Conservation (phyloP, 2,329 filamentous ascomycete species). For the Xylariaceae sp. region DNA sequence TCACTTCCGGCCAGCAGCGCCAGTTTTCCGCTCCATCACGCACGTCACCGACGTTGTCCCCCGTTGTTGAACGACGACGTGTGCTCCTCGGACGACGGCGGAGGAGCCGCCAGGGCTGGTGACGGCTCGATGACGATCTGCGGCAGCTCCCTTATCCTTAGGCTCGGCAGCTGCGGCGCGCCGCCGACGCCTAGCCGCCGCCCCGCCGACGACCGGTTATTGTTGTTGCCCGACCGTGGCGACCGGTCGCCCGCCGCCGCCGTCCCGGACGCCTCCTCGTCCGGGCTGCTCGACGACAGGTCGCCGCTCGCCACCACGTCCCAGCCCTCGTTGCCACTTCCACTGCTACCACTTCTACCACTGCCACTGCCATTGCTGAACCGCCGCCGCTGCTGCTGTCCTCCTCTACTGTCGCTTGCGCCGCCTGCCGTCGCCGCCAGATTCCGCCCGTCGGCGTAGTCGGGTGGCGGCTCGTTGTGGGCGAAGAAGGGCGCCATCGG, state of each 20-base stretch:
- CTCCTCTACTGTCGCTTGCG: no score
- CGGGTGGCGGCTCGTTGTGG: conserved; percentile 42
- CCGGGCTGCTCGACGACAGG: conserved; percentile 7
- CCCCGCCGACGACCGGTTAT: conserved; percentile 19
- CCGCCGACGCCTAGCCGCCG: conserved; percentile 33
- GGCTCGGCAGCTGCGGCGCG: conserved; percentile 43
- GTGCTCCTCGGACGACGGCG: no score
- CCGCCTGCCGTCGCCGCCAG: no score
- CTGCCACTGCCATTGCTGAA: conserved; percentile 24
- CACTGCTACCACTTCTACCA: no score
- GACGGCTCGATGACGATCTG: conserved; percentile 54
- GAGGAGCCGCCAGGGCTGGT: no score
- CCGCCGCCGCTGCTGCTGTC: conserved; percentile 22
- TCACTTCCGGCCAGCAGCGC: no score
- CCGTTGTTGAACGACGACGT: no score
- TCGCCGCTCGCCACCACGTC: conserved; percentile 18
- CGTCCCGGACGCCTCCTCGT: conserved; percentile 15
- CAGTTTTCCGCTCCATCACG: no score
- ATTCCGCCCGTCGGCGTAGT: conserved; percentile 43
- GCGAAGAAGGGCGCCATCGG: conserved; percentile 29
- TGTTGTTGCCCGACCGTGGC: no score
- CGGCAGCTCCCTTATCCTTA: conserved; percentile 42
- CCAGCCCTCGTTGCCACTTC: conserved; percentile 13
- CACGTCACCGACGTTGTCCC: no score
- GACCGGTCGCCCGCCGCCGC: conserved; percentile 1